Conservation (phyloP, 305 asterid species). For the Solanum chacoense region DNA sequence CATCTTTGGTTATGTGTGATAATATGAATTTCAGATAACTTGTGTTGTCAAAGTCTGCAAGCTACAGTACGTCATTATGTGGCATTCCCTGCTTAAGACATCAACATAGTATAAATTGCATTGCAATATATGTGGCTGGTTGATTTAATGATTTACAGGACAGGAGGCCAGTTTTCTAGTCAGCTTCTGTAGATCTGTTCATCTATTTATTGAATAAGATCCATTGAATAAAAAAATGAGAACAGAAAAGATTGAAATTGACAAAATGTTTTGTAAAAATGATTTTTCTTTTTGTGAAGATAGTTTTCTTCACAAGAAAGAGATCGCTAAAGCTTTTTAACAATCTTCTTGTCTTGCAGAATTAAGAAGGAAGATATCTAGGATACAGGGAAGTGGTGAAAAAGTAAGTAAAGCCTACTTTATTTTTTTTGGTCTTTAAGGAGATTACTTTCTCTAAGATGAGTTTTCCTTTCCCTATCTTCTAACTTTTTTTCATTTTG, state of each 20-base stretch:
- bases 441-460: slow-evolving; percentile 3
- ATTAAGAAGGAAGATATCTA: slow-evolving; percentile 54
- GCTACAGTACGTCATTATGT: background rate
- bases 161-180: background rate
- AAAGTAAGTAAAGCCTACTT: slow-evolving; percentile 40
- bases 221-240: background rate
- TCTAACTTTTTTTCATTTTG: background rate
- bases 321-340: background rate
- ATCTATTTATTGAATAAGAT: background rate
- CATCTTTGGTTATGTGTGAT: background rate
- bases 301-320: background rate
- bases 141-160: background rate
- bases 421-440: slow-evolving; percentile 7
- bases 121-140: background rate
- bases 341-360: slow-evolving; percentile 31
- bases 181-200: background rate
- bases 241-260: background rate
- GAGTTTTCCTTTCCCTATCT: background rate
- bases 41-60: background rate
- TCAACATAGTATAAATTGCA: background rate
- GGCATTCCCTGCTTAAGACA: background rate
- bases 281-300: background rate
- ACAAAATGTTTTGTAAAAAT: background rate
- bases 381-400: slow-evolving; percentile 31
- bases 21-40: background rate